Conservation (phyloP, 179 eudicot genomes). For the Spinacia oleracea region DNA sequence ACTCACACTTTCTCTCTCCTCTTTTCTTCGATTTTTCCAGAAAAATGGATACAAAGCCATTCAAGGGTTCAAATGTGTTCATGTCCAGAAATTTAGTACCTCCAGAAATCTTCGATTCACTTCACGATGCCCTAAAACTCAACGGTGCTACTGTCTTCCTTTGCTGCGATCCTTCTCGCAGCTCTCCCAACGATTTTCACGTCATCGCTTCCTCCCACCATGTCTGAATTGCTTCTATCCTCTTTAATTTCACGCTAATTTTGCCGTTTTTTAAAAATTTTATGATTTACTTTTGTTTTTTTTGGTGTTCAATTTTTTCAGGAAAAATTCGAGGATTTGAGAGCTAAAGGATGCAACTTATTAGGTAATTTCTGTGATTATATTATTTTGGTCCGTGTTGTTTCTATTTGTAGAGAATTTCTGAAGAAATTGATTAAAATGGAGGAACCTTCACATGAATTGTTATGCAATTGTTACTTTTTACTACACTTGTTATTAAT, state of each 20-base stretch:
- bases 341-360: conserved; percentile 74
- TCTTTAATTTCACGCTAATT: background rate
- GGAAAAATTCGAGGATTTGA: conserved; percentile 79
- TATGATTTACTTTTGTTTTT: background rate
- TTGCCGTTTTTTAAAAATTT: background rate
- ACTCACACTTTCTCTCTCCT: background rate
- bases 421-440: background rate
- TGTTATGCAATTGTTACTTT: background rate
- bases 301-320: conserved; percentile 20
- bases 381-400: background rate
- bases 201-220: conserved; percentile 74
- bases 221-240: conserved; percentile 26
- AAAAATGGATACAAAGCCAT: conserved; percentile 64
- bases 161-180: conserved; percentile 81
- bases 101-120: conserved; percentile 79
- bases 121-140: conserved; percentile 81
- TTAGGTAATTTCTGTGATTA: conserved; percentile 48
- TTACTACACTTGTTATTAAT: background rate
- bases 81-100: conserved; percentile 85
- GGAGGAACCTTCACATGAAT: background rate
- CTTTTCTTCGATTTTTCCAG: background rate
- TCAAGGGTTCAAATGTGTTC: conserved; percentile 73
- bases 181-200: conserved; percentile 69
- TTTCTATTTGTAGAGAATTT: background rate
- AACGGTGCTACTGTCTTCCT: conserved; percentile 69